Percentiles rank a stretch among this genome's conserved stretches.
phyloP scores from a whole-genome alignment of 2,329 filamentous ascomycete genomes.

The Zelopaecilomyces penicillatus region DNA sequence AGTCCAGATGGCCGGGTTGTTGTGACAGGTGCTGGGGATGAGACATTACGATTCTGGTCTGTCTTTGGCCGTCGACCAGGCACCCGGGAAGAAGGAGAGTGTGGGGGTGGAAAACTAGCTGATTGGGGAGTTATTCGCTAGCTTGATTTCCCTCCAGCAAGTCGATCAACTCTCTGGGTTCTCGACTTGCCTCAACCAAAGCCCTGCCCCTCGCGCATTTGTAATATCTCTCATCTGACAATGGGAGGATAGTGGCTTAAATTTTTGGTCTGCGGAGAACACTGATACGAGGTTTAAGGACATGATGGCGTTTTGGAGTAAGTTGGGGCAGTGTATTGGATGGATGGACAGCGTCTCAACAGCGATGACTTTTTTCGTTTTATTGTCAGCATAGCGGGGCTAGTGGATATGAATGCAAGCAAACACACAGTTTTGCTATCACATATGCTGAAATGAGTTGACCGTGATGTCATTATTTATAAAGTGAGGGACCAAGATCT shows the following conservation, averaged over 20 bases:
- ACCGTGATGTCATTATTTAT: too few species aligned
- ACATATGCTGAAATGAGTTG: too few species aligned
- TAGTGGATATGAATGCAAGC: neutral
- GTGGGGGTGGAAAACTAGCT: slow-evolving; percentile 51
- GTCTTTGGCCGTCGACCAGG: slow-evolving; percentile 80
- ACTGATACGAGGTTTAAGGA: too few species aligned
- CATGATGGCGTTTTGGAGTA: too few species aligned
- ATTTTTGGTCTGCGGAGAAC: too few species aligned
- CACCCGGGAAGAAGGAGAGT: slow-evolving; percentile 58
- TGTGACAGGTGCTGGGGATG: slow-evolving; percentile 91
- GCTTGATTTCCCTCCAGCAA: neutral
- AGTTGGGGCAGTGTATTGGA: neutral
- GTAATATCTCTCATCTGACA: too few species aligned
- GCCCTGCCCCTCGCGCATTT: too few species aligned
- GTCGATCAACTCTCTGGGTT: too few species aligned
- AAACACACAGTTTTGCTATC: too few species aligned
- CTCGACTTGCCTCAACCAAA: too few species aligned
- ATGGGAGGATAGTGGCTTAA: too few species aligned
- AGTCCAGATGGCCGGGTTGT: slow-evolving; percentile 90
- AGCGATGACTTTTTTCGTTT: slow-evolving; percentile 14
- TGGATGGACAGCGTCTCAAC: slow-evolving; percentile 3
- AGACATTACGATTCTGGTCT: slow-evolving; percentile 95
- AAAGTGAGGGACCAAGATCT: too few species aligned
- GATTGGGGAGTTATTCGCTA: slow-evolving; percentile 79
- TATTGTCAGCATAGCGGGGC: slow-evolving; percentile 12